Base-by-base conservation (phyloP, 2,329 filamentous ascomycete genomes). In the Ophiocordyceps polyrhachis-furcata region DNA sequence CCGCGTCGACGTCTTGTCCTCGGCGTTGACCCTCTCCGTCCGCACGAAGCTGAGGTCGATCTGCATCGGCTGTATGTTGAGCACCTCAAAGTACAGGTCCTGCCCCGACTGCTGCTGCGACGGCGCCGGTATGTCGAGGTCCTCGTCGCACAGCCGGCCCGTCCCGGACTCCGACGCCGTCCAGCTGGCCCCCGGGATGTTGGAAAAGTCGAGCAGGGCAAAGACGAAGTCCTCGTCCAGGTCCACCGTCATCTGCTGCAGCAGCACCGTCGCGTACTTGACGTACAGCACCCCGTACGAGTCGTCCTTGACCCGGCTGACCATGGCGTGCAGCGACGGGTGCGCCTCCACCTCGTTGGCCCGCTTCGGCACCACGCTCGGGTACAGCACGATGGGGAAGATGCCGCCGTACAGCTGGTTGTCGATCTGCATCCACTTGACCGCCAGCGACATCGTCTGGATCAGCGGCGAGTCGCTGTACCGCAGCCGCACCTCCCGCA, bases 341-440 rank as follows among this genome's bases (percentile, higher is more conserved):
- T 96, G 91, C 1, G 88, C 82, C 51, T 96, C 91, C 58, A 94
- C 91, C 61, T 98, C 91, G 56, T 91, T 88, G 32, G 86, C 87
- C 51, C 87, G 91, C 71, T 96, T 96, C 0, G 91, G 89, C 15
- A 98, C 91, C 11, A 98, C 91, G 62, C 88, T 95, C 6, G 91
- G 91, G 59, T 98, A 98, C 46, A 98, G 70, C 28, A 98, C 78
- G 65, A 98, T 93, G 0, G 91, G 91, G 70, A 98, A 98, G 53
- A 98, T 88, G 23, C 93, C 91, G 25, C 93, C 93, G 56, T 98
- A 98, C 14, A 98, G 75, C 61, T 98, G 91, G 54, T 98, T 98
- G 63, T 98, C 91, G 53, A 98, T 84, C 62, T 98, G 91, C 25
- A 98, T 91, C 93, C 93, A 98, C 61, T 98, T 96, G 58, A 96